These are phyloP conservation scores for Combretum micranthum DNA, from an alignment of 345 rosid genomes.

Conservation along the genomic window DNA sequence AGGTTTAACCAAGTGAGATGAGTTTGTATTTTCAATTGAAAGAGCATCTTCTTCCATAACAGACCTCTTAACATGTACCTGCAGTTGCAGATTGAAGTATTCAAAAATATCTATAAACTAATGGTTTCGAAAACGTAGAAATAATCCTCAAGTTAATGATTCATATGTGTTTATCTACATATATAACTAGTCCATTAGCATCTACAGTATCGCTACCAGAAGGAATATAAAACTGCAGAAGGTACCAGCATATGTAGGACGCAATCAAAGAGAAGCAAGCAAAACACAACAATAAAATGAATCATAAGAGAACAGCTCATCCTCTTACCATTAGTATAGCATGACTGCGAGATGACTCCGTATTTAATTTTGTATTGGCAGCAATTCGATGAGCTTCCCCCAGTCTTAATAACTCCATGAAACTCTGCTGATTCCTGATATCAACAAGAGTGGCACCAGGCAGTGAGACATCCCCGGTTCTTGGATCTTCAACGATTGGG, in stretches of 20 bases:
- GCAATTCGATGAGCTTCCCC: slow-evolving; percentile 96
- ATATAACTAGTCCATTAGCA: too few species aligned
- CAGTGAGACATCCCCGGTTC: slow-evolving; percentile 90
- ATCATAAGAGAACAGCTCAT: slow-evolving; percentile 7
- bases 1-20: slow-evolving; percentile 61
- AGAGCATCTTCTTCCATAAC: slow-evolving; percentile 50
- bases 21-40: slow-evolving; percentile 47
- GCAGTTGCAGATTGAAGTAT: slow-evolving; percentile 8
- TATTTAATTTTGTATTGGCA: slow-evolving; percentile 88
- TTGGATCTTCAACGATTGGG: slow-evolving; percentile 90
- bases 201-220: neutral
- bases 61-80: slow-evolving; percentile 86
- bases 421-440: slow-evolving; percentile 70
- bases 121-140: too few species aligned
- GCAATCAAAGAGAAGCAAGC: slow-evolving; percentile 11
- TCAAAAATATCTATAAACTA: too few species aligned
- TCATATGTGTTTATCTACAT: too few species aligned
- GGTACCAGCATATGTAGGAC: neutral
- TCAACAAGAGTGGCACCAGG: slow-evolving; percentile 83
- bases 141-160: too few species aligned
- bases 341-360: slow-evolving; percentile 98
- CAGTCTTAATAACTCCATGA: slow-evolving; percentile 64
- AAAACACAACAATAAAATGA: slow-evolving; percentile 2
- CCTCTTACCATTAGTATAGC: slow-evolving; percentile 82
- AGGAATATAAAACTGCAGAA: neutral